Conservation (phyloP, 768 basidiomycete genomes). For the Suillus subaureus region DNA sequence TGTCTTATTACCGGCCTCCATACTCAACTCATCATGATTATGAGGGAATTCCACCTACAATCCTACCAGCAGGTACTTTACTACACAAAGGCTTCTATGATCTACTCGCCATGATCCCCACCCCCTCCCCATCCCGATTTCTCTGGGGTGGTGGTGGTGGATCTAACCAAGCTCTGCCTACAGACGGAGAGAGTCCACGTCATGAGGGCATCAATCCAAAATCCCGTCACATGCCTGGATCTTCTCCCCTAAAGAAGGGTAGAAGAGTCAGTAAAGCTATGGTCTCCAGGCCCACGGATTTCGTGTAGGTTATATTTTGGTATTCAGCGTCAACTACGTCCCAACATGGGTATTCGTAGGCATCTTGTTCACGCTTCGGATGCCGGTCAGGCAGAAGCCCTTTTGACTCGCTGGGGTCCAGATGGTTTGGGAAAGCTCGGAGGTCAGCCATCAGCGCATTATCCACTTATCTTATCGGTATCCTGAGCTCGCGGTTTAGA, state of each 20-base stretch:
- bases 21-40: conserved; percentile 32
- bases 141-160: conserved; percentile 45
- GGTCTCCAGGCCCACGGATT: conserved; percentile 82
- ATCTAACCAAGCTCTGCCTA: conserved; percentile 35
- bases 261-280: conserved; percentile 84
- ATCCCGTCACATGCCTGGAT: conserved; percentile 18
- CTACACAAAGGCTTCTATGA: conserved; percentile 92
- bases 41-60: conserved; percentile 44
- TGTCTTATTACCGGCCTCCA: conserved; percentile 30
- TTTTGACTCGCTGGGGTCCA: conserved; percentile 86
- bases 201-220: conserved; percentile 56
- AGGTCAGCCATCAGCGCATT: conserved; percentile 49
- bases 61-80: conserved; percentile 68
- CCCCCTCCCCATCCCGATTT: conserved; percentile 65
- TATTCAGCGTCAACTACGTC: conserved; percentile 22
- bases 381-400: conserved; percentile 84
- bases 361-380: conserved; percentile 92
- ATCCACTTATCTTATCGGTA: conserved; percentile 19
- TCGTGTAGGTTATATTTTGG: conserved; percentile 62
- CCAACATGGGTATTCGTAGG: conserved; percentile 39
- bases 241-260: conserved; percentile 48
- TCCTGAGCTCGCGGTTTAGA: conserved; percentile 48
- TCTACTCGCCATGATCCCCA: conserved; percentile 76
- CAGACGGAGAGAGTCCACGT: conserved; percentile 52
- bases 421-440: conserved; percentile 88